Evolutionary conservation across 371 early-diverging fungal genomes (phyloP).

Genomic region (Actinomucor elegans): DNA sequence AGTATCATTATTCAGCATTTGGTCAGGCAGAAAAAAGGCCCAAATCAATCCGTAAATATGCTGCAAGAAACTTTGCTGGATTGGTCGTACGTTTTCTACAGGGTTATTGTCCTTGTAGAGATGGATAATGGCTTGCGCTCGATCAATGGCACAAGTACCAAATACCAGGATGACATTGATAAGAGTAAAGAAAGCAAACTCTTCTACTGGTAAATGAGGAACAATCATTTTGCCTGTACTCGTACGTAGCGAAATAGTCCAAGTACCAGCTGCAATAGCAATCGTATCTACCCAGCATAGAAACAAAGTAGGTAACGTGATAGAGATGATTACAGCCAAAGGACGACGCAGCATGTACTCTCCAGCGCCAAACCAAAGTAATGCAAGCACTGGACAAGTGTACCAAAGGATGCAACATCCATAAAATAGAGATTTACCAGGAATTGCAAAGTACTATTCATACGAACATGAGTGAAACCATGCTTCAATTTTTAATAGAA

Average conservation of each 20-base stretch:
- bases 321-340: conserved; percentile 23
- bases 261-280: conserved; percentile 56
- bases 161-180: conserved; percentile 60
- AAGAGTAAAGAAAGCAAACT: conserved; percentile 58
- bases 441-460: conserved; percentile 31
- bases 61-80: neutral
- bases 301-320: conserved; percentile 49
- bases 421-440: conserved; percentile 52
- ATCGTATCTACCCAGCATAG: conserved; percentile 55
- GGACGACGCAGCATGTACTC: conserved; percentile 52
- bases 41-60: conserved; percentile 11
- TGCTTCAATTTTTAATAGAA: neutral
- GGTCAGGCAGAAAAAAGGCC: conserved; percentile 36
- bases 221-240: conserved; percentile 49
- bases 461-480: neutral
- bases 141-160: conserved; percentile 60
- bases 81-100: neutral
- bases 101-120: conserved; percentile 5
- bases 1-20: conserved; percentile 17
- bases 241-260: conserved; percentile 51
- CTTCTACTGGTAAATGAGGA: conserved; percentile 59
- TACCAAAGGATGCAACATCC: conserved; percentile 58
- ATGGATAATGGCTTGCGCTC: conserved; percentile 42
- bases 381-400: conserved; percentile 51
- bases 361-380: conserved; percentile 58